Evolutionary conservation across 1,284 basidiomycete species (phyloP).

Genomic region (Acaromyces ingoldii): DNA sequence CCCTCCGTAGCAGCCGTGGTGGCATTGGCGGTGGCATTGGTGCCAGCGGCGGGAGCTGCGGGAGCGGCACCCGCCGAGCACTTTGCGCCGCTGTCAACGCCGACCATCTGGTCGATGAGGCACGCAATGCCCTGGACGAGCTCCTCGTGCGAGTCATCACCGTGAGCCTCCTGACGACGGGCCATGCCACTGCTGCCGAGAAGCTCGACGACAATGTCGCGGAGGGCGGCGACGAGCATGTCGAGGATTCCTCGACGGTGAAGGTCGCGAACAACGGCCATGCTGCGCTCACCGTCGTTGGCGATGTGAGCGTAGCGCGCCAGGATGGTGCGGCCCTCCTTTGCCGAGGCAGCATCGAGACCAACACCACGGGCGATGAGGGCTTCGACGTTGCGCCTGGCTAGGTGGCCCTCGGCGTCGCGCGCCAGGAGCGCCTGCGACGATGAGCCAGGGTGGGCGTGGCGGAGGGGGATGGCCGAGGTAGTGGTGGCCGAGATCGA

Average conservation of each 20-base stretch:
- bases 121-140: constrained; percentile 10
- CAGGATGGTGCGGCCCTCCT: background rate
- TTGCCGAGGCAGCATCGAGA: constrained; percentile 1
- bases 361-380: constrained; percentile 13
- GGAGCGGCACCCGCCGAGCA: background rate
- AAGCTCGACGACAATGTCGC: constrained; percentile 26
- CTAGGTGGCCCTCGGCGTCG: constrained; percentile 15
- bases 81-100: too few relatives aligned
- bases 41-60: constrained; percentile 3
- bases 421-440: constrained; percentile 12
- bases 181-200: constrained; percentile 18
- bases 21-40: constrained; percentile 19
- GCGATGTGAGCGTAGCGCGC: constrained; percentile 1
- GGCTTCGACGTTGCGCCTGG: constrained; percentile 6
- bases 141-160: background rate
- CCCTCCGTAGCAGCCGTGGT: constrained; percentile 5
- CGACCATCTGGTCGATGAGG: background rate
- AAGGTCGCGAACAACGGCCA: constrained; percentile 25
- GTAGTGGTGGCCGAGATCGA: constrained; percentile 24
- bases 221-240: constrained; percentile 25
- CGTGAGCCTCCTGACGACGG: background rate
- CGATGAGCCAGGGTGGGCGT: background rate
- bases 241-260: constrained; percentile 30
- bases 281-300: constrained; percentile 12
- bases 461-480: background rate